Conservation (phyloP, 2,329 filamentous ascomycete species). For the Xylariaceae sp. region DNA sequence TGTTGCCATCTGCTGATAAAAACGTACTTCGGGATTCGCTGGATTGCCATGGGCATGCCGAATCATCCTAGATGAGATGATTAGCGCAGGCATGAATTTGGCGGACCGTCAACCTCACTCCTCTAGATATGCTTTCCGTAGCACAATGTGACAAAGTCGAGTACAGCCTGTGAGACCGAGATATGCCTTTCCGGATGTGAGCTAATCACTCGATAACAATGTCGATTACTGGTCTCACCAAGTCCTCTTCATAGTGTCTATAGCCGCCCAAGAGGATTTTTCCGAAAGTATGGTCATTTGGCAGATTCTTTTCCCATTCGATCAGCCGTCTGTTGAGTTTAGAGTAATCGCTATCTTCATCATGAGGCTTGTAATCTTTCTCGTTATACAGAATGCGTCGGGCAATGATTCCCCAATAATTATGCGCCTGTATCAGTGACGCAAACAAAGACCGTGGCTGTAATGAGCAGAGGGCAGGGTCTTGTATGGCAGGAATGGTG, state of each 20-base stretch:
- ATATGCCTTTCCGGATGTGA: conserved; percentile 41
- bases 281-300: conserved; percentile 45
- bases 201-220: not conserved
- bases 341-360: conserved; percentile 43
- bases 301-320: conserved; percentile 46
- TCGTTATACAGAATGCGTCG: conserved; percentile 43
- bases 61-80: conserved; percentile 34
- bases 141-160: conserved; percentile 52
- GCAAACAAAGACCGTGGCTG: conserved; percentile 49
- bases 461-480: conserved; percentile 39
- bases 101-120: conserved; percentile 35
- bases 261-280: conserved; percentile 37
- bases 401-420: conserved; percentile 50
- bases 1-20: conserved; percentile 40
- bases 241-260: conserved; percentile 43
- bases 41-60: conserved; percentile 35
- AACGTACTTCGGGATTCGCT: conserved; percentile 25
- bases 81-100: not conserved
- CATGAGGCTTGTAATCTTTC: conserved; percentile 41
- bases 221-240: conserved; percentile 32
- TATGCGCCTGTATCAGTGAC: conserved; percentile 50
- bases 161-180: conserved; percentile 52
- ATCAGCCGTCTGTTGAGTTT: conserved; percentile 37
- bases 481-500: conserved; percentile 44
- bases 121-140: conserved; percentile 49